Evolutionary conservation across 331 rosid genomes (phyloP).

Genomic region (Malus hybrid): DNA sequence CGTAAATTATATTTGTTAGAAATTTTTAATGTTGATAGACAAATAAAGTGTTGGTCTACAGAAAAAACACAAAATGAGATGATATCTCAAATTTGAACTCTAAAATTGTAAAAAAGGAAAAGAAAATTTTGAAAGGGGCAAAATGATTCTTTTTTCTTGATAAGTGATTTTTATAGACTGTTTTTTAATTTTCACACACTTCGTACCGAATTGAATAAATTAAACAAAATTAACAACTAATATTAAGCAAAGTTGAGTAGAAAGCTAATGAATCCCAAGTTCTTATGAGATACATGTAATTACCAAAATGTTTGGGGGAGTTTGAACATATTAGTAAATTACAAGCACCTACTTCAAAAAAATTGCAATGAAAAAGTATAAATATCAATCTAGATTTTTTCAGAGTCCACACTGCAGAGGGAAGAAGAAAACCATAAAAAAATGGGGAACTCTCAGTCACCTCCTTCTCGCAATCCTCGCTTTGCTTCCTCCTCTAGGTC

Average conservation of each 20-base stretch:
- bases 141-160: neutral
- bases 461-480: slow-evolving; percentile 51
- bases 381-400: neutral
- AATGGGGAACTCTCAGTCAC: slow-evolving; percentile 88
- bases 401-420: neutral
- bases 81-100: neutral
- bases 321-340: neutral
- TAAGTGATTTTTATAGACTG: too few relatives aligned
- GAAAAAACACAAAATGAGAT: neutral
- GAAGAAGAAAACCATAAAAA: neutral
- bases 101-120: neutral
- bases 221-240: too few relatives aligned
- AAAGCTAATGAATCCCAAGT: too few relatives aligned
- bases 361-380: neutral
- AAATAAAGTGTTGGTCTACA: neutral
- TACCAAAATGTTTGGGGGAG: neutral
- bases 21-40: too few relatives aligned
- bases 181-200: too few relatives aligned
- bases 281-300: too few relatives aligned
- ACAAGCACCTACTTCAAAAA: neutral
- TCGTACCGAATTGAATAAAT: too few relatives aligned
- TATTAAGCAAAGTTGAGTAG: too few relatives aligned
- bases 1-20: too few relatives aligned
- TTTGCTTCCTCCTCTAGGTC: slow-evolving; percentile 64
- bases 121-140: too few relatives aligned